phyloP scores from a whole-genome alignment of 345 rosid genomes.

The Camelina hispida region DNA sequence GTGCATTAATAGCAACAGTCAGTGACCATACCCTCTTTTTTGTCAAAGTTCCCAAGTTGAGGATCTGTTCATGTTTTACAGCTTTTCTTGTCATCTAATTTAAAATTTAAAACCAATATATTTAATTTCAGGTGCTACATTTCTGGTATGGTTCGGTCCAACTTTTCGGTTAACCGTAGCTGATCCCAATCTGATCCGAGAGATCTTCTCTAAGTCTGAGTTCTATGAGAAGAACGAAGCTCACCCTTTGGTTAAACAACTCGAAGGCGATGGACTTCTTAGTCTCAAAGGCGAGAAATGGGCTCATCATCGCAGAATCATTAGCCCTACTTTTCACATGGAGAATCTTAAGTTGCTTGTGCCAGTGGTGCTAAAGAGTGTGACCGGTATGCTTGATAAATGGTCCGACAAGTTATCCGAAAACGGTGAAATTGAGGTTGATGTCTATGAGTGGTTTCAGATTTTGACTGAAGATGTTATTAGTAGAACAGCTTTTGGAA shows the following conservation, averaged over 20 bases:
- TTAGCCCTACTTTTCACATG: conserved; percentile 75
- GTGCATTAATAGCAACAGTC: conserved; percentile 30
- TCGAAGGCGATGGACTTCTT: conserved; percentile 76
- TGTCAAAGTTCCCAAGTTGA: conserved; percentile 38
- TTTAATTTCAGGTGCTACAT: conserved; percentile 62
- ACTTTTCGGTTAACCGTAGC: conserved; percentile 73
- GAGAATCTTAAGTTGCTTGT: conserved; percentile 79
- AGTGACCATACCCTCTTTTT: conserved; percentile 34
- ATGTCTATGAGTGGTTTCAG: conserved; percentile 69
- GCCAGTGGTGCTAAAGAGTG: conserved; percentile 63
- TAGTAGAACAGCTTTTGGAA: conserved; percentile 78
- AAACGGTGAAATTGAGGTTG: conserved; percentile 56
- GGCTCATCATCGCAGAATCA: conserved; percentile 74
- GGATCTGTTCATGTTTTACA: conserved; percentile 46
- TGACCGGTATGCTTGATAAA: conserved; percentile 57
- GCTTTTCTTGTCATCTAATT: conserved; percentile 33
- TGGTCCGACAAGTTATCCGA: conserved; percentile 50
- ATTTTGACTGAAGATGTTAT: conserved; percentile 77
- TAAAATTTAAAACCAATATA: not conserved
- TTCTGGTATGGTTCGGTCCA: conserved; percentile 85
- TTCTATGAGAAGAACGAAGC: conserved; percentile 65
- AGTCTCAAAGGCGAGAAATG: conserved; percentile 79
- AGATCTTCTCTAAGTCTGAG: conserved; percentile 73
- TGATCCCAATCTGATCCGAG: conserved; percentile 76
- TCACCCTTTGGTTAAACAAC: conserved; percentile 58